Conservation (phyloP, 1,284 basidiomycete genomes). For the Meira nashicola region DNA sequence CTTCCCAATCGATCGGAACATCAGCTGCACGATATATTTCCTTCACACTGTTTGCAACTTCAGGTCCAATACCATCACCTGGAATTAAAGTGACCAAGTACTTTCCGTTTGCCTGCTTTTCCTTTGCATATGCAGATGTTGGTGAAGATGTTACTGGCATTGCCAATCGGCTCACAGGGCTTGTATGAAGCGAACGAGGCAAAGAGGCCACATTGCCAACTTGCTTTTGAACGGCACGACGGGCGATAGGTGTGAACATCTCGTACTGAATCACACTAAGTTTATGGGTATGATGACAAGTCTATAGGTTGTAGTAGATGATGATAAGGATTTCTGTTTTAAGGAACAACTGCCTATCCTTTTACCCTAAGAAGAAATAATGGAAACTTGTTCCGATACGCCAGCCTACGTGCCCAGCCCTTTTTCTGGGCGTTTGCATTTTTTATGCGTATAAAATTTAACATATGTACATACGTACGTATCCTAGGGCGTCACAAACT, state of each 20-base stretch:
- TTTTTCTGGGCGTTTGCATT: too few species aligned
- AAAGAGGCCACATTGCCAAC: conserved; percentile 13
- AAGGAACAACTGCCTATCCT: too few species aligned
- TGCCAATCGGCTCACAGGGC: conserved; percentile 31
- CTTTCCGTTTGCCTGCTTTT: conserved; percentile 63
- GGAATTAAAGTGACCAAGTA: conserved; percentile 89
- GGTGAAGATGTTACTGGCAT: conserved; percentile 40
- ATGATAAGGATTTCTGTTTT: not conserved
- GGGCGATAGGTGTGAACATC: conserved; percentile 6
- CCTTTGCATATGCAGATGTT: conserved; percentile 48
- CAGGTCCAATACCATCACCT: conserved; percentile 64
- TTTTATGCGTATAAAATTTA: too few species aligned
- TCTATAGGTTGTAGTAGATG: not conserved
- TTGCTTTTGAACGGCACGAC: conserved; percentile 28
- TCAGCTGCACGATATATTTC: conserved; percentile 81
- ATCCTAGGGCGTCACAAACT: too few species aligned
- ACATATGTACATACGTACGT: too few species aligned
- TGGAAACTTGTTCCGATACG: too few species aligned
- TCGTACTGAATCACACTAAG: not conserved
- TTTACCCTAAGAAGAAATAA: too few species aligned
- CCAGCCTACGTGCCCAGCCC: too few species aligned
- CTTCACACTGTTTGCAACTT: conserved; percentile 64
- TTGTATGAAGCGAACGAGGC: conserved; percentile 25
- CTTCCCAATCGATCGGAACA: conserved; percentile 70
- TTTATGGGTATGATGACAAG: not conserved